Evolutionary conservation across 2,329 filamentous ascomycete species (phyloP), one percentile per base, ranked within the genome.

Genomic region (Delphinella strobiligena): DNA sequence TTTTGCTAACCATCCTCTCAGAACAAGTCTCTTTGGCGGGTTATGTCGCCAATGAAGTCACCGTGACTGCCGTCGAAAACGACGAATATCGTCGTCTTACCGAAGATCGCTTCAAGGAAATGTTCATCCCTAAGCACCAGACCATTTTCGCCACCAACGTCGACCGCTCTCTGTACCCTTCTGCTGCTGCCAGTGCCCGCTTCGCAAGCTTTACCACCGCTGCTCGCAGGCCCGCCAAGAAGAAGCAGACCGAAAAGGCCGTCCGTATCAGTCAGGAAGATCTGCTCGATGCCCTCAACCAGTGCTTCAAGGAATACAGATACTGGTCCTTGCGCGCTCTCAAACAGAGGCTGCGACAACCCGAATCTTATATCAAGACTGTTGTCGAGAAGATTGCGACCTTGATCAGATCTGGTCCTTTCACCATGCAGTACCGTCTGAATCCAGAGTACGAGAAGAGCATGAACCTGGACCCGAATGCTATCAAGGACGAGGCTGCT

Each of bases 291-390:
- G 73, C 76, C 47, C 78, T 98, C 45, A 87, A 89, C 67, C 66
- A 73, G 36, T 82, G 80, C 56, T 98, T 95, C 75, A 75, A 80
- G 41, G 69, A 82, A 53, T 93, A 82, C 69, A 78, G 80, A 51
- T 96, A 91, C 62, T 98, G 89, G 88, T 79, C 82, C n/a, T 83
- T 96, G 70, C 88, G 85, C 55, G 76, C 82, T 4, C 74, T 98
- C 50, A 85, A 86, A 47, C 71, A 77, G 37, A 68, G 73, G 45
- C 74, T 93, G 30, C 75, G 80, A 44, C 91, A 98, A 62, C 91
- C 91, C 1, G 91, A 96, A 58, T 79, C 82, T n/a, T 96, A 88
- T 59, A 74, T 98, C 45, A 86, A 89, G 40, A 77, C 91, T 56
- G 81, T 80, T 1, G 64, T 98, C 49, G 82, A 88, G 46, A 78